phyloP scores from a whole-genome alignment of 441 rosid genomes.

The Metrosideros polymorpha region DNA sequence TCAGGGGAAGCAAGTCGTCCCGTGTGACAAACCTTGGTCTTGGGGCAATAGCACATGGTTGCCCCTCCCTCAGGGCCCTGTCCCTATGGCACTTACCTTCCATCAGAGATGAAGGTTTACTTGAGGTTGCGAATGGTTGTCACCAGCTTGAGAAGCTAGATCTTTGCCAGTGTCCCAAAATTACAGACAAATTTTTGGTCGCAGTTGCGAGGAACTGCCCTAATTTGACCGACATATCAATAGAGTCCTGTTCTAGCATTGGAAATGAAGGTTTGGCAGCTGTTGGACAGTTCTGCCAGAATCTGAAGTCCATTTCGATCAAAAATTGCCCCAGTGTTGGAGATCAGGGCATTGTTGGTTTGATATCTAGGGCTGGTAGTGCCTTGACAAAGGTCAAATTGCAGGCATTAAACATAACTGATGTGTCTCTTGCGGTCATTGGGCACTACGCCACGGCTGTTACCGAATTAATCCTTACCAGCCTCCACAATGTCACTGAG shows the following conservation, averaged over 20 bases:
- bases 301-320: background rate
- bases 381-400: background rate
- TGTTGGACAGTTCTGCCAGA: background rate
- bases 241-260: slow-evolving; percentile 1
- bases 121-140: slow-evolving; percentile 4
- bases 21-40: slow-evolving; percentile 1
- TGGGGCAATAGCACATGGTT: background rate
- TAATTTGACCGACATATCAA: background rate
- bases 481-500: slow-evolving; percentile 1
- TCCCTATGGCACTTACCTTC: slow-evolving; percentile 6
- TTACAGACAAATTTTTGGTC: background rate
- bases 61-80: slow-evolving; percentile 2
- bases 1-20: background rate
- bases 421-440: slow-evolving; percentile 5
- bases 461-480: background rate
- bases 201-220: slow-evolving; percentile 1
- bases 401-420: slow-evolving; percentile 3
- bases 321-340: slow-evolving; percentile 5
- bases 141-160: slow-evolving; percentile 5
- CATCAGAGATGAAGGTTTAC: background rate
- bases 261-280: slow-evolving; percentile 5
- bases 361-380: background rate
- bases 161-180: background rate
- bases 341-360: slow-evolving; percentile 3
- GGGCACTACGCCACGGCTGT: slow-evolving; percentile 9